These are phyloP conservation scores for Gonapodya prolifera DNA, from an alignment of 192 early-diverging fungal genomes.

Conservation along the genomic window DNA sequence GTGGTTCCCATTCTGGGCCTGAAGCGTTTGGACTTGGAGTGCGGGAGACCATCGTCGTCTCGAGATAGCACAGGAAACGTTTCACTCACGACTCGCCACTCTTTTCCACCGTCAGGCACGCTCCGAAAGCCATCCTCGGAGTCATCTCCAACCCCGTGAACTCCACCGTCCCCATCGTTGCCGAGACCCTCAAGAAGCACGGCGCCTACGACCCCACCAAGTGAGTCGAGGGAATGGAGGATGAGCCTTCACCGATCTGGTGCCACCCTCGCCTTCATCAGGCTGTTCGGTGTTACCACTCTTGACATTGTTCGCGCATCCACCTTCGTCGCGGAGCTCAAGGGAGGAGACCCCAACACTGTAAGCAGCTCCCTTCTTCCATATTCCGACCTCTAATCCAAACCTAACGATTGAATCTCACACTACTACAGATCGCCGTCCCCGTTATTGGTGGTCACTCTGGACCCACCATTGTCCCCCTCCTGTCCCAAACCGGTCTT, in stretches of 20 bases:
- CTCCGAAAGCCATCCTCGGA: slow-evolving; percentile 73
- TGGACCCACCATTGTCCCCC: slow-evolving; percentile 87
- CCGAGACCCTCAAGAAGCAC: slow-evolving; percentile 83
- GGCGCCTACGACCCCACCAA: slow-evolving; percentile 79
- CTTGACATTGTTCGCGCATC: slow-evolving; percentile 91
- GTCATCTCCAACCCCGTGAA: slow-evolving; percentile 98
- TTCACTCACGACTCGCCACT: slow-evolving; percentile 6
- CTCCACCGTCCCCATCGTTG: slow-evolving; percentile 92
- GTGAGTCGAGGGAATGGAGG: too few relatives aligned
- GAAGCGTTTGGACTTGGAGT: not conserved
- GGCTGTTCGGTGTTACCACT: slow-evolving; percentile 91
- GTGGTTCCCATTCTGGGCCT: not conserved
- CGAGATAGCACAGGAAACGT: slow-evolving; percentile 1
- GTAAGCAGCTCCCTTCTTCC: slow-evolving; percentile 70
- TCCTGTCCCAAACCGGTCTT: slow-evolving; percentile 63
- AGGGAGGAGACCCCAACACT: slow-evolving; percentile 50
- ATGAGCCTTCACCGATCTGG: too few relatives aligned
- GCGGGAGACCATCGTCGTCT: not conserved
- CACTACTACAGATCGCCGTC: slow-evolving; percentile 11
- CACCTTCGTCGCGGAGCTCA: slow-evolving; percentile 72
- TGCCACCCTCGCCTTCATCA: slow-evolving; percentile 7
- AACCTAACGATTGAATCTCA: too few relatives aligned
- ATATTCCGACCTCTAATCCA: too few relatives aligned
- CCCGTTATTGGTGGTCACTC: slow-evolving; percentile 56
- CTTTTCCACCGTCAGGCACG: slow-evolving; percentile 20